Conservation (phyloP, 2,329 filamentous ascomycete species). For the Fusarium musae region DNA sequence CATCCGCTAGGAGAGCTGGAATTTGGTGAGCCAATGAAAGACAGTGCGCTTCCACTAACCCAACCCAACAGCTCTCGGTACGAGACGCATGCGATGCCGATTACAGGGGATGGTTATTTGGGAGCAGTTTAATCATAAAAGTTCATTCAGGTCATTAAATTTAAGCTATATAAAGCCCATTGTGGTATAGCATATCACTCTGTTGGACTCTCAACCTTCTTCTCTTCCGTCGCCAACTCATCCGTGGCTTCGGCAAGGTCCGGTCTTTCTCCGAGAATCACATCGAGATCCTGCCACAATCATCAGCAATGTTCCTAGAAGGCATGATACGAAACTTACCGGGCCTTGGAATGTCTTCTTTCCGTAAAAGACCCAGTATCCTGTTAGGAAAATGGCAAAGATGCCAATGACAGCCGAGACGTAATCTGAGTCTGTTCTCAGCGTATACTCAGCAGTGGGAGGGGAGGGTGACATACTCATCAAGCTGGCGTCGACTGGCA, state of each 20-base stretch:
- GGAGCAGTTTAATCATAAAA: accelerated
- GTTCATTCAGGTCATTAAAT: not conserved
- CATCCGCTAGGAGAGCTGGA: not conserved
- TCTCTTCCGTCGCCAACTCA: conserved; percentile 28
- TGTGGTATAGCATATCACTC: not conserved
- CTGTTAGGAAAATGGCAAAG: conserved; percentile 34
- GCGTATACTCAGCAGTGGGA: accelerated
- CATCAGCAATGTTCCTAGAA: accelerated
- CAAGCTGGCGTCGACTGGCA: conserved; percentile 27
- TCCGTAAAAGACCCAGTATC: conserved; percentile 27
- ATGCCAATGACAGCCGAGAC: conserved; percentile 52
- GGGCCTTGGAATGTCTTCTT: conserved; percentile 35
- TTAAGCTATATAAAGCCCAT: accelerated
- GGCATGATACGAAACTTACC: not conserved
- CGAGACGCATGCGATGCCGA: not conserved
- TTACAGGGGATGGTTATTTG: accelerated
- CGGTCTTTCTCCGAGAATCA: conserved; percentile 22
- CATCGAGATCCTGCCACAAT: conserved; percentile 8
- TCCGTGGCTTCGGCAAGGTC: conserved; percentile 11
- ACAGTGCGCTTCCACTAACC: not conserved
- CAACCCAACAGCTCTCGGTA: not conserved
- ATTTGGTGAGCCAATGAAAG: not conserved
- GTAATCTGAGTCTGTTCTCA: conserved; percentile 44
- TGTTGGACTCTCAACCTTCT: conserved; percentile 5
- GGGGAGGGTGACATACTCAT: conserved; percentile 18